phyloP scores from a whole-genome alignment of 495 filamentous ascomycete genomes.

The Aspergillus baeticus region DNA sequence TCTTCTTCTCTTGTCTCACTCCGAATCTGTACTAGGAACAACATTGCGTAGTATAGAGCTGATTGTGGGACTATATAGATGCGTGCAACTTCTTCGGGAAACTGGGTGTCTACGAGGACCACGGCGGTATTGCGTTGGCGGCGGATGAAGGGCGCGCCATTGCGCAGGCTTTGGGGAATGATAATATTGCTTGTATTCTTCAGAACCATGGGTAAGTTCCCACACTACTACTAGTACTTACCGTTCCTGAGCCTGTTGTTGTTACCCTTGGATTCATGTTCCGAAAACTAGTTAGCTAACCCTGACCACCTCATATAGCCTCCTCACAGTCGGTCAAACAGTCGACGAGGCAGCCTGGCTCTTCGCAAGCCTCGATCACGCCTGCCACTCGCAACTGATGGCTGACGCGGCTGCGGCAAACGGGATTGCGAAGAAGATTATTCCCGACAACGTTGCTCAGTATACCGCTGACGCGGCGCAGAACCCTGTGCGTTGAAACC shows the following conservation, averaged over 20 bases:
- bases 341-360: slow-evolving; percentile 69
- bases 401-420: slow-evolving; percentile 61
- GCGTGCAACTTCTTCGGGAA: slow-evolving; percentile 57
- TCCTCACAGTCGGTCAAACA: slow-evolving; percentile 61
- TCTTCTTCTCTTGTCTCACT: not conserved
- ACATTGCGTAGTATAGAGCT: not conserved
- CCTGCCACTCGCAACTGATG: slow-evolving; percentile 65
- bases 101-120: slow-evolving; percentile 51
- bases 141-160: slow-evolving; percentile 61
- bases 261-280: not conserved
- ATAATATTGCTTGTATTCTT: slow-evolving; percentile 62
- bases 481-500: slow-evolving; percentile 33
- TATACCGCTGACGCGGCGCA: slow-evolving; percentile 42
- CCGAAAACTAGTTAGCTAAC: too few relatives aligned
- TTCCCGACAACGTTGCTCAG: slow-evolving; percentile 35
- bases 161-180: slow-evolving; percentile 55
- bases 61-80: slow-evolving; percentile 35
- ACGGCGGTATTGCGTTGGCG: slow-evolving; percentile 58
- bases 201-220: slow-evolving; percentile 73
- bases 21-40: too few relatives aligned
- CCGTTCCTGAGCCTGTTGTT: not conserved
- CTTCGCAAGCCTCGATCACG: slow-evolving; percentile 64
- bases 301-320: slow-evolving; percentile 20
- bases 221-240: too few relatives aligned
- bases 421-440: slow-evolving; percentile 56